Conservation (phyloP, 2,329 filamentous ascomycete species). For the Botrytis aclada region DNA sequence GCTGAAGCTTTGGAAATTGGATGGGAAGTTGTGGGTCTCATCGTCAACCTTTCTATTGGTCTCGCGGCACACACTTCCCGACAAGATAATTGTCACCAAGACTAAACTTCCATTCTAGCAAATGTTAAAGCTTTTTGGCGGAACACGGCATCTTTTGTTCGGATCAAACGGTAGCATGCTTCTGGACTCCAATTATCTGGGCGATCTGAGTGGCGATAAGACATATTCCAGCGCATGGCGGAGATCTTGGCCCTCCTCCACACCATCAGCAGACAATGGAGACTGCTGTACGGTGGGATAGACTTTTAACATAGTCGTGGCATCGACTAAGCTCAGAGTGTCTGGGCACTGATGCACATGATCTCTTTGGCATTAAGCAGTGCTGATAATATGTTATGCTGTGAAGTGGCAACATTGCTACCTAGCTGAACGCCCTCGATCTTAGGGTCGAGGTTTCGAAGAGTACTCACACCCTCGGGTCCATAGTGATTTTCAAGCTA, state of each 20-base stretch:
- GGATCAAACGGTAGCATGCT: slow-evolving; percentile 33
- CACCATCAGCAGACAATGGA: slow-evolving; percentile 27
- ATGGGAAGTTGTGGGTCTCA: slow-evolving; percentile 31
- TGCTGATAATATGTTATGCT: slow-evolving; percentile 45
- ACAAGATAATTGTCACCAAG: slow-evolving; percentile 34
- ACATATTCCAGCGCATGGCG: slow-evolving; percentile 36
- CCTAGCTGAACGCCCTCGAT: slow-evolving; percentile 17
- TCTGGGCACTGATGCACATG: slow-evolving; percentile 26
- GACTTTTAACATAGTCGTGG: slow-evolving; percentile 27
- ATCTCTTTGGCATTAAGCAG: slow-evolving; percentile 40
- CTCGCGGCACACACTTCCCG: slow-evolving; percentile 21
- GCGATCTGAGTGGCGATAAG: slow-evolving; percentile 34
- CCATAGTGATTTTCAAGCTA: slow-evolving; percentile 7
- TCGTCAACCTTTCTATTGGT: slow-evolving; percentile 33
- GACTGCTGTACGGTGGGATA: slow-evolving; percentile 32
- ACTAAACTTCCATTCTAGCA: slow-evolving; percentile 31
- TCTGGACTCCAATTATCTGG: slow-evolving; percentile 26
- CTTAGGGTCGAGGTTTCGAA: slow-evolving; percentile 20
- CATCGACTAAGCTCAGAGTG: slow-evolving; percentile 26
- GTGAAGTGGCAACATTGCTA: slow-evolving; percentile 37
- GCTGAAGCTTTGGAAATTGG: slow-evolving; percentile 22
- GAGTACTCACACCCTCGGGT: slow-evolving; percentile 19
- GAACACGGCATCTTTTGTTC: slow-evolving; percentile 23
- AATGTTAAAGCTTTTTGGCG: slow-evolving; percentile 29
- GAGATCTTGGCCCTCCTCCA: slow-evolving; percentile 24